Conservation (phyloP, 2,329 filamentous ascomycete species). For the Madurella fahalii region DNA sequence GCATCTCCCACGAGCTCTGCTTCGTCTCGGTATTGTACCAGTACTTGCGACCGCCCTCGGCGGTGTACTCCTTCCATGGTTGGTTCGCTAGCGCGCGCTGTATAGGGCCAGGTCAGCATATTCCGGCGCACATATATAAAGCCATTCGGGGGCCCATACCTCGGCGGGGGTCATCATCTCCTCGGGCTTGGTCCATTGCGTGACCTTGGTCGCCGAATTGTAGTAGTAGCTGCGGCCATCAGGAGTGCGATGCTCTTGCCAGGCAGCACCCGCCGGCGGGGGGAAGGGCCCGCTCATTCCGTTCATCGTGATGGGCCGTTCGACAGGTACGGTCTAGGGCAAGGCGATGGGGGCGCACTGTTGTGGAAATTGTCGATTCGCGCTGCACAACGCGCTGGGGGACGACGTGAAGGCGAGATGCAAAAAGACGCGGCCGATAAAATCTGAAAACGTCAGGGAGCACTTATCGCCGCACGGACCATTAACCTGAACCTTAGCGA, state of each 20-base stretch:
- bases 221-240: constrained; percentile 91
- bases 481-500: neutral
- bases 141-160: constrained; percentile 44
- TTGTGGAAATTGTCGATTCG: neutral
- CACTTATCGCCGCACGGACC: constrained; percentile 6
- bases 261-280: constrained; percentile 42
- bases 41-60: constrained; percentile 83
- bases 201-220: constrained; percentile 78
- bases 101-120: constrained; percentile 20
- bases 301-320: constrained; percentile 48
- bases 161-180: constrained; percentile 82
- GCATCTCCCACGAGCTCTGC: constrained; percentile 93
- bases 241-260: constrained; percentile 76
- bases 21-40: constrained; percentile 93
- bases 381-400: neutral
- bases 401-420: neutral
- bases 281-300: constrained; percentile 43
- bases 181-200: constrained; percentile 90
- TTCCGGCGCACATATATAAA: neutral
- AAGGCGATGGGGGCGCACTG: neutral
- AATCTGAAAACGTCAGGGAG: neutral
- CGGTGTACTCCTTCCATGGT: constrained; percentile 89
- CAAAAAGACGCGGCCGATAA: neutral
- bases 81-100: constrained; percentile 77
- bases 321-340: neutral